Base-by-base conservation (phyloP, 2,329 filamentous ascomycete species). In the Aspergillus persii region DNA sequence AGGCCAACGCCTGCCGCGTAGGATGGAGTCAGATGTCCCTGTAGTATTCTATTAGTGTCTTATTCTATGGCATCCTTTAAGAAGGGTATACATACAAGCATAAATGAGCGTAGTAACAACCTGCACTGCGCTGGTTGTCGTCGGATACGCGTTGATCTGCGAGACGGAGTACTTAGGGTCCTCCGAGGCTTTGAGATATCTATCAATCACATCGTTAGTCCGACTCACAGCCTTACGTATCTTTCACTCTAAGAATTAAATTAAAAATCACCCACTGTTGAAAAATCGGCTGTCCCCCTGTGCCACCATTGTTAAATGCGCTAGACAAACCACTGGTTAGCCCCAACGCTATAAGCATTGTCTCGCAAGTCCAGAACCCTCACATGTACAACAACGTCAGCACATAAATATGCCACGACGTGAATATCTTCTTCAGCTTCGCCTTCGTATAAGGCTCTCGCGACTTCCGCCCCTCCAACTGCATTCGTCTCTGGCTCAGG, bases 321-420 rank as follows among this genome's bases (percentile, higher is more conserved):
- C 76, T 77, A 46, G 3, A 15, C 15, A 15, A 6, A 6, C 3
- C 15, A 6, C 36, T n/a, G 9, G 9, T 61, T 9, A 60, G 56
- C 53, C 23, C 50, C 44, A 33, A 30, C 1, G 4, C 1, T 18
- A 12, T 4, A 8, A n/a, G 15, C 4, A 2, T 11, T 39, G 9
- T 8, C 8, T 0, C 15, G 1, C 3, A 11, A 11, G 23, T 23
- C 1, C 2, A 11, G 7, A 3, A 11, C 63, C 33, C 75, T 50
- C 61, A 81, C 67, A 89, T 79, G 68, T 89, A 89, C 1, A 88
- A 71, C 0, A 84, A 56, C 0, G 80, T 80, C 3, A 90, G 74
- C 0, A 82, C 63, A 57, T 86, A 89, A 1, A 89, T 84, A 61
- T 87, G 86, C 87, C 87, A 89, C 5, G 82, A 84, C 0, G 79